Evolutionary conservation across 805 yeast species (phyloP), one percentile per base, ranked within the genome.

Genomic region (Komagataella phaffii): DNA sequence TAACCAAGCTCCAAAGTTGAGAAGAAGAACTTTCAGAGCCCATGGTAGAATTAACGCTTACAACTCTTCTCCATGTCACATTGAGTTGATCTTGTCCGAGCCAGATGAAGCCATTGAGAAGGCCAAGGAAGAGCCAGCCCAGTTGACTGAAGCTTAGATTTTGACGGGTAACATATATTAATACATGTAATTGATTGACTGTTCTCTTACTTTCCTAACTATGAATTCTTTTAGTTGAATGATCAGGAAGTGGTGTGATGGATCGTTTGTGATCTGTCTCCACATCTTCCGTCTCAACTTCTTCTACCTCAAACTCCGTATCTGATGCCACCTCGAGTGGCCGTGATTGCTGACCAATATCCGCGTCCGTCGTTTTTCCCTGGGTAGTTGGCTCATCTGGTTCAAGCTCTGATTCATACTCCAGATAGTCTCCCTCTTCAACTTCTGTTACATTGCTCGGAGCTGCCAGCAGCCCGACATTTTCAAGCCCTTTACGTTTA

Each of bases 21-120:
- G 98, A 84, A 91, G 99, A 83, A 89, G 99, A 81, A 93, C 99
- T 71, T 93, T 80, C 96, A 90, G 99, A 85, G 99, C 99, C 69
- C 98, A 91, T 85, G 99, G 99, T 87, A 93, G 99, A 85, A 88
- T 89, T 74, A 93, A 91, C 80, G 96, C 96, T 69, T 93, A 89
- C 93, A 95, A 89, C 81, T 88, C 98, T 57, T 80, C 90, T 68
- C 99, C 99, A 73, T 90, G 95, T 69, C 99, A 93, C 87, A 91
- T 93, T 74, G 99, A 93, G 83, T 80, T 93, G 71, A 83, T 88
- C 71, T 80, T 93, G 67, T 85, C 96, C 69, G 99, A 93, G 83
- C 87, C 83, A 76, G 93, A 79, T 64, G 98, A 90, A 78, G 81
- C 77, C 69, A 88, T 93, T 73, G 89, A 83, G 69, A 93, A 91